These are phyloP conservation scores for Heliocybe sulcata DNA, from an alignment of 1,284 basidiomycete genomes.

Conservation along the genomic window DNA sequence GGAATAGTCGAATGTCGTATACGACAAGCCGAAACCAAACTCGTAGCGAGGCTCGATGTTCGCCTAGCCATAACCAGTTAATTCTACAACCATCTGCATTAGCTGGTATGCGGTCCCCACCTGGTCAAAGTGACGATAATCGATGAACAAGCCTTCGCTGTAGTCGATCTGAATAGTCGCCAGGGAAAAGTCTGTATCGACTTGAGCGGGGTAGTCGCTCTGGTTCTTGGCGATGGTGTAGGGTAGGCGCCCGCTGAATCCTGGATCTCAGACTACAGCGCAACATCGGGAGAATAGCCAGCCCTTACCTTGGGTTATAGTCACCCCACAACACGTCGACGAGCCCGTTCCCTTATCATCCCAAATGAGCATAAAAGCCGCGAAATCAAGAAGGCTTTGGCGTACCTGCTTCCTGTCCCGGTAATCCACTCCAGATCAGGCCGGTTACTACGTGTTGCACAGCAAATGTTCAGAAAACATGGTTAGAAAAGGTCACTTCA, in stretches of 20 bases:
- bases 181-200: conserved; percentile 11
- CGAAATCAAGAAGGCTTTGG: neutral
- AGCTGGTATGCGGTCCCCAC: conserved; percentile 16
- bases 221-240: conserved; percentile 49
- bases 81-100: too few relatives aligned
- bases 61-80: too few relatives aligned
- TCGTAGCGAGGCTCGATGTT: conserved; percentile 54
- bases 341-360: conserved; percentile 33
- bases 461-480: neutral
- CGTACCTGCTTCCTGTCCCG: conserved; percentile 49
- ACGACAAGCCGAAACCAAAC: conserved; percentile 65
- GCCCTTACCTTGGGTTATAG: conserved; percentile 34
- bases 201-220: conserved; percentile 40
- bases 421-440: conserved; percentile 40
- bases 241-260: conserved; percentile 37
- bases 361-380: neutral
- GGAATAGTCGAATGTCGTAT: conserved; percentile 56
- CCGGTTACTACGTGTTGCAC: neutral
- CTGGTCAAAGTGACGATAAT: conserved; percentile 59
- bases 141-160: conserved; percentile 36
- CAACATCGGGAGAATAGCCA: neutral
- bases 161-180: conserved; percentile 8
- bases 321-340: conserved; percentile 42
- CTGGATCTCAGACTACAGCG: neutral
- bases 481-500: too few relatives aligned